phyloP scores from a whole-genome alignment of 352 stramenopile species.

The Phytophthora rubi region DNA sequence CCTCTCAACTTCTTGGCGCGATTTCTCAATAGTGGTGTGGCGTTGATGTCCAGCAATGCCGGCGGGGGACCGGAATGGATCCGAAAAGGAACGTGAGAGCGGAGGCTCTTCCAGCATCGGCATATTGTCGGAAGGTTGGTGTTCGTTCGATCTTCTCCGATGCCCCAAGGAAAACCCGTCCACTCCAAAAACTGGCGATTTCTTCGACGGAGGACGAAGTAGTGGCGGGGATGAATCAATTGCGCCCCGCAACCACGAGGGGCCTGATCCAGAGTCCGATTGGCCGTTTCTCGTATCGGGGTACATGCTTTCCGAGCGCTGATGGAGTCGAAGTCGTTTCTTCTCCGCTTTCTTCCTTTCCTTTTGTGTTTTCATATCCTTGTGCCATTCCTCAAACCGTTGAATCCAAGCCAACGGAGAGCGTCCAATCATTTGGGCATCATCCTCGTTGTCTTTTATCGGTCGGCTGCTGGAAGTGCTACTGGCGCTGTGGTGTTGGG shows the following conservation, averaged over 20 bases:
- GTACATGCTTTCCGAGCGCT: slow-evolving; percentile 44
- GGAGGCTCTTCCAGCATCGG: slow-evolving; percentile 36
- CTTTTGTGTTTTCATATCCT: slow-evolving; percentile 79
- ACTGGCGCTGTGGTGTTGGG: slow-evolving; percentile 23
- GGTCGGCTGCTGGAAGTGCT: slow-evolving; percentile 22
- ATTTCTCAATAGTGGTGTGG: slow-evolving; percentile 38
- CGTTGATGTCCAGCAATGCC: slow-evolving; percentile 41
- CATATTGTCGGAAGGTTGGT: slow-evolving; percentile 22
- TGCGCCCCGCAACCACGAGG: slow-evolving; percentile 23
- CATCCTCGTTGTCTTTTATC: slow-evolving; percentile 41
- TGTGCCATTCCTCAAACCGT: slow-evolving; percentile 83
- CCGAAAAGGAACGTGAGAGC: slow-evolving; percentile 65
- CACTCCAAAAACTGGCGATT: slow-evolving; percentile 26
- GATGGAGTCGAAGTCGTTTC: slow-evolving; percentile 52
- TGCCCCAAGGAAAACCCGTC: slow-evolving; percentile 39
- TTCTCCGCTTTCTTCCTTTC: slow-evolving; percentile 84
- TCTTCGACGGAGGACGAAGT: slow-evolving; percentile 21
- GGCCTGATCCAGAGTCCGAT: slow-evolving; percentile 16
- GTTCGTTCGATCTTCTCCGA: slow-evolving; percentile 33
- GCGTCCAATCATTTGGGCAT: slow-evolving; percentile 48
- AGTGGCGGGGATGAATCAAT: slow-evolving; percentile 40
- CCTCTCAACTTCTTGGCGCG: slow-evolving; percentile 42
- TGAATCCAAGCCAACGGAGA: slow-evolving; percentile 82
- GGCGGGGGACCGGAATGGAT: slow-evolving; percentile 64
- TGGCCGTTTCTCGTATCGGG: slow-evolving; percentile 21